Conservation (phyloP, 2,329 filamentous ascomycete genomes). For the Trichoderma gracile region DNA sequence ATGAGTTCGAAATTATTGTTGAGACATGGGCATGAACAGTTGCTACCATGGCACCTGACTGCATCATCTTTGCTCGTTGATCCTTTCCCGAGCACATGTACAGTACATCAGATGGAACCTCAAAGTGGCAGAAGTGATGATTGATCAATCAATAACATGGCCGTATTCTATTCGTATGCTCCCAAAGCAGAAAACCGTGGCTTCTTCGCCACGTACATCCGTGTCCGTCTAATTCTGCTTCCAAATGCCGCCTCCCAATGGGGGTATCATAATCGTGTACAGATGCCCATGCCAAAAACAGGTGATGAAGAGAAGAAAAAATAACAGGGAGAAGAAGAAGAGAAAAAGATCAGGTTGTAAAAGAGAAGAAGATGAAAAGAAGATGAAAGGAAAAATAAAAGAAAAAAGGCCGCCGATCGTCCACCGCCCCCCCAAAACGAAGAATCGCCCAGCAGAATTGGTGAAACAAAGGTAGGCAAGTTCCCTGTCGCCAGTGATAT, state of each 20-base stretch:
- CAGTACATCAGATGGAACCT: too few relatives aligned
- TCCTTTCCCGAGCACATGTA: too few relatives aligned
- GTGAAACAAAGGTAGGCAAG: neutral
- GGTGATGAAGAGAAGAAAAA: neutral
- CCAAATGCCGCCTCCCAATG: slow-evolving; percentile 11
- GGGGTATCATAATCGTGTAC: slow-evolving; percentile 26
- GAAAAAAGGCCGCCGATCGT: neutral
- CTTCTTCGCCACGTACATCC: slow-evolving; percentile 7
- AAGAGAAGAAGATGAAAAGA: too few relatives aligned
- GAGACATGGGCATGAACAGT: too few relatives aligned
- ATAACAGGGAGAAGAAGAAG: neutral
- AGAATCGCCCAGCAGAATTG: neutral
- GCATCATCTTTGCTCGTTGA: too few relatives aligned
- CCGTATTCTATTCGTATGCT: slow-evolving; percentile 16
- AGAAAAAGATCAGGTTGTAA: too few relatives aligned
- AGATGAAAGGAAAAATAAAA: too few relatives aligned
- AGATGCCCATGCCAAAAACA: slow-evolving; percentile 7
- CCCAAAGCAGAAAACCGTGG: neutral
- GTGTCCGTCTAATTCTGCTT: slow-evolving; percentile 17
- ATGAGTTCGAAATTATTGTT: too few relatives aligned
- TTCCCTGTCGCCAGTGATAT: slow-evolving; percentile 21
- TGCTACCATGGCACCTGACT: too few relatives aligned
- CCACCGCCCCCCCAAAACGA: neutral
- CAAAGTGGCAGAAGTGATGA: too few relatives aligned
- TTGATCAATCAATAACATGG: too few relatives aligned